Evolutionary conservation across 257 asterid genomes (phyloP), one percentile per base, ranked within the genome.

Genomic region (Ehretia macrophylla): DNA sequence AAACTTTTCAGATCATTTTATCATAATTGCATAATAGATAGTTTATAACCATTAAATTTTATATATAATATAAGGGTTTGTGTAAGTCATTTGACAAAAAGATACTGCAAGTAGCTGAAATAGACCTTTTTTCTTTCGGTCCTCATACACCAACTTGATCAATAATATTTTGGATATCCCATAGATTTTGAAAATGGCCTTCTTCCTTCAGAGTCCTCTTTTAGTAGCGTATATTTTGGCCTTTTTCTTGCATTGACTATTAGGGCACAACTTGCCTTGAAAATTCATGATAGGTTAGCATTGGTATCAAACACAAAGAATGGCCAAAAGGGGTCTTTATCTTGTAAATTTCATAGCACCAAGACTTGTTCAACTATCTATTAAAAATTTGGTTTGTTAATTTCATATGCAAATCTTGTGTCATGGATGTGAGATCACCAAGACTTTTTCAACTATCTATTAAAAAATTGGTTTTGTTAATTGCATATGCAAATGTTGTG

Each of bases 391-490:
- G 19, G n/a, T 45, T 0, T 5, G 3, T 45, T 20, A 11, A 14
- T 14, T 6, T 20, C 22, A 14, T 32, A 16, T 35, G 18, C 1
- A 46, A 4, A 35, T 60, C 32, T 27, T 23, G 14, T 71, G 71
- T 67, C 79, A 70, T 21, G 47, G 11, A 67, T 52, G 51, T 72
- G 63, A 40, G 55, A 49, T 60, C 63, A 62, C 42, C 22, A 47
- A 61, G 57, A 42, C 51, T n/a, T 39, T 27, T 19, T 10, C 0
- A 50, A 62, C 37, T 13, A 59, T 20, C 17, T 8, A 45, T 59
- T 14, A 59, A 22, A 38, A 38, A 38, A 11, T 38, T 5, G 6
- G 0, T 22, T 45, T 0, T 5, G 3, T 45, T 20, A 11, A 14
- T 14, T 6, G 46, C 22, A 14, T 32, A 16, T 35, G 18, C 1